phyloP scores from a whole-genome alignment of 202 grass and related monocot genomes.

The Miscanthus sacchariflorus region DNA sequence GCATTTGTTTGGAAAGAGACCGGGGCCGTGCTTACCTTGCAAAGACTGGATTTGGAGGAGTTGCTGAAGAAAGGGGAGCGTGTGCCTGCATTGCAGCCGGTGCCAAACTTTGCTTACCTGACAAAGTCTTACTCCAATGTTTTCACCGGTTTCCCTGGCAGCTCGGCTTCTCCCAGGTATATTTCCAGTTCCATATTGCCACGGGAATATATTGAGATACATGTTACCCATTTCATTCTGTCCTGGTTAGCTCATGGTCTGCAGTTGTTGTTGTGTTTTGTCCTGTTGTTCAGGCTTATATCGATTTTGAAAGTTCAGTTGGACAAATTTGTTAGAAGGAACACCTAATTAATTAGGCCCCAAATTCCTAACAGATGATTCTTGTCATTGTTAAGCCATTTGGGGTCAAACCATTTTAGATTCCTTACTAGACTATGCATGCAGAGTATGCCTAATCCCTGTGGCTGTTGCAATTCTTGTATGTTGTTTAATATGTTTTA shows the following conservation, averaged over 20 bases:
- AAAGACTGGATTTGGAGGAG: constrained; percentile 69
- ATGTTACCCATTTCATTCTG: background rate
- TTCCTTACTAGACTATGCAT: background rate
- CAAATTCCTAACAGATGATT: background rate
- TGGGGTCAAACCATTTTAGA: constrained; percentile 11
- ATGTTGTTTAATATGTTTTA: background rate
- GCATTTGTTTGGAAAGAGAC: constrained; percentile 92
- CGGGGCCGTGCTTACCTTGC: constrained; percentile 64
- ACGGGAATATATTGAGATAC: background rate
- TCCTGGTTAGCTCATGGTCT: constrained; percentile 9
- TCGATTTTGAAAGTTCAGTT: background rate
- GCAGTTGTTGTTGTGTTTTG: background rate
- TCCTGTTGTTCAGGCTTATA: constrained; percentile 19
- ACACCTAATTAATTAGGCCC: background rate
- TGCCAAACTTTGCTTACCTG: constrained; percentile 76
- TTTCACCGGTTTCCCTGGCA: constrained; percentile 57
- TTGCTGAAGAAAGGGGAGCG: constrained; percentile 73
- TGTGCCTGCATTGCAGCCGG: constrained; percentile 69
- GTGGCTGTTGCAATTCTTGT: background rate
- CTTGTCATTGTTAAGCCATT: constrained; percentile 7
- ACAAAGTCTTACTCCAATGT: constrained; percentile 88
- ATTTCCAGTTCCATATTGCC: background rate
- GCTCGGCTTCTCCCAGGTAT: constrained; percentile 63
- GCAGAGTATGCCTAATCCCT: background rate
- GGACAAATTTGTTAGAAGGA: background rate